Evolutionary conservation across 495 filamentous ascomycete genomes (phyloP).

Genomic region (Hypoxylon rickii): DNA sequence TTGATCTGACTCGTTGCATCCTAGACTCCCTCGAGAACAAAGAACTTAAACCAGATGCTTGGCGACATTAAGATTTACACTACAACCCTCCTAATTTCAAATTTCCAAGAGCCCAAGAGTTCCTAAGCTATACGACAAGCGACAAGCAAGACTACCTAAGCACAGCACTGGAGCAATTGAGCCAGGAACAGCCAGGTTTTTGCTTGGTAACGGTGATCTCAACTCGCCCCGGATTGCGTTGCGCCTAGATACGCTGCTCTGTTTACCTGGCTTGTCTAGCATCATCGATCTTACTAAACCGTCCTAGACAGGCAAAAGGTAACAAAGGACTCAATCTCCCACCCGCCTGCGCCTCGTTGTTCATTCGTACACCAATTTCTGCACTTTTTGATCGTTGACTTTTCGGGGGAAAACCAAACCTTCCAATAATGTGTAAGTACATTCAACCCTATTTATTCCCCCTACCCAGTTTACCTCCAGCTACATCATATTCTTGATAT

Average conservation of each 20-base stretch:
- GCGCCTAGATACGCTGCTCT: slow-evolving; percentile 10
- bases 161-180: slow-evolving; percentile 2
- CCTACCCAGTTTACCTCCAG: not conserved
- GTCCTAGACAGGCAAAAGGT: slow-evolving; percentile 3
- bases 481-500: not conserved
- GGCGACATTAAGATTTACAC: slow-evolving; percentile 7
- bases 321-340: slow-evolving; percentile 13
- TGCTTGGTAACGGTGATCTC: slow-evolving; percentile 6
- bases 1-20: slow-evolving; percentile 7
- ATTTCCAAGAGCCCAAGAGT: slow-evolving; percentile 15
- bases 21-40: not conserved
- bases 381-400: slow-evolving; percentile 15
- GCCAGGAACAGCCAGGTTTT: slow-evolving; percentile 8
- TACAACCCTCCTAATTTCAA: not conserved
- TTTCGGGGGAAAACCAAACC: slow-evolving; percentile 6
- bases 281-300: slow-evolving; percentile 23
- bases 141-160: too few relatives aligned
- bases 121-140: slow-evolving; percentile 13
- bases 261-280: too few relatives aligned
- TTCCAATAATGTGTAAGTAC: slow-evolving; percentile 35
- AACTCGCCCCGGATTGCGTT: slow-evolving; percentile 11
- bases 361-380: slow-evolving; percentile 8
- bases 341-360: slow-evolving; percentile 23
- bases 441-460: slow-evolving; percentile 3
- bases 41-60: slow-evolving; percentile 2